Conservation (phyloP, 306 rosid genomes). For the Vigna angularis region DNA sequence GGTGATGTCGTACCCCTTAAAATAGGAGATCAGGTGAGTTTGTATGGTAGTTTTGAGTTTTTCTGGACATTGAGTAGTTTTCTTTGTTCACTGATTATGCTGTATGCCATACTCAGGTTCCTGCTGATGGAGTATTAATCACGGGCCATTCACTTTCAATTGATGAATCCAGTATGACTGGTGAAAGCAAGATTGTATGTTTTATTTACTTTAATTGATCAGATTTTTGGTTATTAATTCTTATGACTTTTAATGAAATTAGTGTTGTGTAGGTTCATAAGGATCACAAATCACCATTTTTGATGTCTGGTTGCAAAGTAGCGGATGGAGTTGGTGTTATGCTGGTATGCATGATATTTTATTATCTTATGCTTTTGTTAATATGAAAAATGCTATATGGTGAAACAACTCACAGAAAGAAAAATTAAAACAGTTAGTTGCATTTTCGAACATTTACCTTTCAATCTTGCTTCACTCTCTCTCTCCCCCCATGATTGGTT, state of each 20-base stretch:
- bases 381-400: conserved; percentile 16
- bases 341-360: conserved; percentile 69
- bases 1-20: conserved; percentile 95
- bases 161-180: conserved; percentile 99
- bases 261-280: conserved; percentile 78
- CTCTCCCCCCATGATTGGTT: not conserved
- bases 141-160: conserved; percentile 88
- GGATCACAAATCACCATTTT: conserved; percentile 83
- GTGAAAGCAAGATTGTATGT: conserved; percentile 97
- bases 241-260: conserved; percentile 47
- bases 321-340: conserved; percentile 97
- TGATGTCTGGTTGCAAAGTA: conserved; percentile 99
- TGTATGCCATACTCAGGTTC: conserved; percentile 62
- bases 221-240: conserved; percentile 33
- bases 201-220: conserved; percentile 32
- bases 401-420: conserved; percentile 7
- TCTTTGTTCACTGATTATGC: conserved; percentile 18
- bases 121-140: conserved; percentile 94
- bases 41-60: conserved; percentile 38
- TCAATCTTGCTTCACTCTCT: not conserved
- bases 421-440: conserved; percentile 5
- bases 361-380: conserved; percentile 27
- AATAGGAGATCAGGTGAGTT: conserved; percentile 92
- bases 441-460: conserved; percentile 5
- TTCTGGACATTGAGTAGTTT: conserved; percentile 8